Conservation (phyloP, 2,329 filamentous ascomycete genomes). For the Penicillium verrucosum region DNA sequence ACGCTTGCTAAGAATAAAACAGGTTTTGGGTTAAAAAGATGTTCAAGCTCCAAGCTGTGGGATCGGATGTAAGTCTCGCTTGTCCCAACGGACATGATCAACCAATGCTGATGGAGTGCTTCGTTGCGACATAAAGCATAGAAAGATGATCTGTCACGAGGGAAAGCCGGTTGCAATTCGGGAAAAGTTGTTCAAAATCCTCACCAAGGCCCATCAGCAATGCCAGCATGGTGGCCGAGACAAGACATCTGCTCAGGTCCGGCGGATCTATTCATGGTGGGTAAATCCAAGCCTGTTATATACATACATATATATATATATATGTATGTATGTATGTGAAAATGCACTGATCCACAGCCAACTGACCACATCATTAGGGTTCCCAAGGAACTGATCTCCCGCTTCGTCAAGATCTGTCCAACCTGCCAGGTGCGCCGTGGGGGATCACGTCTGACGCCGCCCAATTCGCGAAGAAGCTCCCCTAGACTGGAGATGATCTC, state of each 20-base stretch:
- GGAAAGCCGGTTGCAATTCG: constrained; percentile 53
- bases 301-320: not conserved
- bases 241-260: constrained; percentile 52
- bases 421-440: constrained; percentile 49
- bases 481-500: constrained; percentile 34
- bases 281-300: constrained; percentile 7
- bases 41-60: constrained; percentile 47
- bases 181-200: constrained; percentile 51
- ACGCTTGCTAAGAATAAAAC: constrained; percentile 2
- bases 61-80: constrained; percentile 37
- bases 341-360: not conserved
- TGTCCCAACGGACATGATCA: not conserved
- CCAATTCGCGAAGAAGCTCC: constrained; percentile 40
- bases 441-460: constrained; percentile 41
- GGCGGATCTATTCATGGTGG: constrained; percentile 51
- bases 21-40: constrained; percentile 55
- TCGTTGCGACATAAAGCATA: constrained; percentile 25
- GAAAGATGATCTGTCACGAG: constrained; percentile 49
- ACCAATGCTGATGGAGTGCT: not conserved
- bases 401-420: constrained; percentile 51
- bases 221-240: constrained; percentile 53
- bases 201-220: constrained; percentile 50
- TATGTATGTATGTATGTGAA: not conserved
- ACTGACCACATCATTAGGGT: constrained; percentile 39
- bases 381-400: constrained; percentile 51